These are phyloP conservation scores for Ogataea parapolymorpha DNA, from an alignment of 805 yeast species.

Conservation along the genomic window DNA sequence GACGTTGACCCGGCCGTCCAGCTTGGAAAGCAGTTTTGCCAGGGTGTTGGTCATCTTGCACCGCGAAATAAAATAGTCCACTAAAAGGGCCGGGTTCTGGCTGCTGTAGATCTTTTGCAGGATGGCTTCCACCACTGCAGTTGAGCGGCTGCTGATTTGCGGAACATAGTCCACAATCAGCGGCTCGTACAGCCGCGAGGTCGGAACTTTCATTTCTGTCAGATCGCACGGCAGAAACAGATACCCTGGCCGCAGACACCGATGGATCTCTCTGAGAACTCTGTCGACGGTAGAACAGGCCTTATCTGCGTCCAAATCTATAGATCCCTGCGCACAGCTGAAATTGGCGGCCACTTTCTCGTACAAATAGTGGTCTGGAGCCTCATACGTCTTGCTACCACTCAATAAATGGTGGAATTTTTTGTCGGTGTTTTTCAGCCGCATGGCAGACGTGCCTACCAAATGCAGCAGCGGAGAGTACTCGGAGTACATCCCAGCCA, in stretches of 20 bases:
- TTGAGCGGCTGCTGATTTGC: slow-evolving; percentile 15
- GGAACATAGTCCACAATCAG: slow-evolving; percentile 24
- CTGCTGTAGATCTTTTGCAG: slow-evolving; percentile 37
- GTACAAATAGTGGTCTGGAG: slow-evolving; percentile 68
- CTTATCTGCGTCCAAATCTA: slow-evolving; percentile 39
- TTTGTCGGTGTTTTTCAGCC: slow-evolving; percentile 16
- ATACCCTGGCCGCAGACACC: slow-evolving; percentile 75
- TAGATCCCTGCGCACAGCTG: slow-evolving; percentile 51
- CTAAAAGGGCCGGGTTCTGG: slow-evolving; percentile 37
- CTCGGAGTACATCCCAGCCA: slow-evolving; percentile 48
- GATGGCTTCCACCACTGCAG: slow-evolving; percentile 30
- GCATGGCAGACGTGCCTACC: slow-evolving; percentile 41
- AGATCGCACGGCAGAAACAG: slow-evolving; percentile 74
- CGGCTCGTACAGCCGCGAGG: slow-evolving; percentile 34
- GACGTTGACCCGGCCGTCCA: slow-evolving; percentile 37
- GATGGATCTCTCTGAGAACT: slow-evolving; percentile 55
- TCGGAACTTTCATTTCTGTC: slow-evolving; percentile 47
- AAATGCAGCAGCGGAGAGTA: slow-evolving; percentile 46
- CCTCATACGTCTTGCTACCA: slow-evolving; percentile 40
- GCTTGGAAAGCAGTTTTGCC: slow-evolving; percentile 26
- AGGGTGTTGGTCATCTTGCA: slow-evolving; percentile 36
- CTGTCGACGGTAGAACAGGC: slow-evolving; percentile 68
- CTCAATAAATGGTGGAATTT: slow-evolving; percentile 62
- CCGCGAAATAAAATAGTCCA: slow-evolving; percentile 40
- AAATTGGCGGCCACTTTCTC: slow-evolving; percentile 56